Base-by-base conservation (phyloP, 1,284 basidiomycete genomes). In the Ceratobasidium sp. region DNA sequence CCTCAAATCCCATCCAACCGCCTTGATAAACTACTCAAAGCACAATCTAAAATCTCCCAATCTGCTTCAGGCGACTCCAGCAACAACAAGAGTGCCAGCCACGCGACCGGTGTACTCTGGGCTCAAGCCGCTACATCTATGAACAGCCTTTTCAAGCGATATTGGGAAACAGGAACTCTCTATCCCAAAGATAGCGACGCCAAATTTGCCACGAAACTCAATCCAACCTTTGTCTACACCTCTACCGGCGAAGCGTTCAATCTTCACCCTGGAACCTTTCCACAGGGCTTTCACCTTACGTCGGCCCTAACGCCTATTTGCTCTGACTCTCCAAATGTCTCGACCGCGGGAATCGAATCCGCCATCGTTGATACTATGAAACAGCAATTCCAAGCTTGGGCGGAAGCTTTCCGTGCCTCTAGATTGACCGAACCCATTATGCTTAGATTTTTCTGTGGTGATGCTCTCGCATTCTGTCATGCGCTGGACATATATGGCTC, bases 101-200 rank as follows among this genome's bases (percentile, higher is more conserved):
- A 33, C 10, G n/a, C 55, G 3, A 55, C 70, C 18, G 70, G 70
- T 5, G 60, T 72, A 55, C 40, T 72, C n/a, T 72, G 70, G 70
- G n/a, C 13, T 23, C 15, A 72, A 15, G 70, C 70, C 13, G n/a
- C 44, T n/a, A 20, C 23, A 42, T 40, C 70, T 2, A 40, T 72
- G 13, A 13, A 26, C 18, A 51, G 2, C 20, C 42, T 72, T 4
- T 72, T 60, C 40, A 61, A 10, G 10, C 15, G 56, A 46, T 72
- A 72, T 55, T 72, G 70, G 70, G 55, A 72, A 40, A 72, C 70
- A 7, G 70, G 70, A 12, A 72, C 70, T 4, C 56, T 40, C 10
- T 60, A 40, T 18, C 33, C 33, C 4, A 53, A 23, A 1, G 53
- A 10, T 40, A 46, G 33, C 3, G 70, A 60, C 39, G 28, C 58